phyloP scores from a whole-genome alignment of 2,329 filamentous ascomycete genomes.

The Acrodontium crateriforme region DNA sequence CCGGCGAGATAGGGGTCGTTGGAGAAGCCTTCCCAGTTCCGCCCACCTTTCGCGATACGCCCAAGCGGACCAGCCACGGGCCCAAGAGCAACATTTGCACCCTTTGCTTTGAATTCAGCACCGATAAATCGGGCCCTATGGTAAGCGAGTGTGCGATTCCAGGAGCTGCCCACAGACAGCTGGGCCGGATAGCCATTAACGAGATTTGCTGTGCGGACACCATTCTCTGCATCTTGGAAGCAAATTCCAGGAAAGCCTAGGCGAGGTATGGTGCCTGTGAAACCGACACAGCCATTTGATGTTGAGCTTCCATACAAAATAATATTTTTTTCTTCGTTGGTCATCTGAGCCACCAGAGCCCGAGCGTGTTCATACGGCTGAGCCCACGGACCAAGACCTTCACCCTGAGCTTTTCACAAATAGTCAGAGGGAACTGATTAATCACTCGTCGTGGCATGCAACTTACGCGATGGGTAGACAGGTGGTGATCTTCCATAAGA shows the following conservation, averaged over 20 bases:
- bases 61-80: conserved; percentile 51
- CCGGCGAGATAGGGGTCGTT: conserved; percentile 11
- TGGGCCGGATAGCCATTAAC: conserved; percentile 59
- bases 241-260: conserved; percentile 51
- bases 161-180: conserved; percentile 26
- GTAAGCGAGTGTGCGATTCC: conserved; percentile 42
- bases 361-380: conserved; percentile 18
- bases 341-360: conserved; percentile 20
- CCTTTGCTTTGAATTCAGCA: conserved; percentile 21
- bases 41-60: conserved; percentile 13
- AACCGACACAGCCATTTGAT: conserved; percentile 48
- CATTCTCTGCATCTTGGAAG: conserved; percentile 24
- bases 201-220: conserved; percentile 59
- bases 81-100: conserved; percentile 36
- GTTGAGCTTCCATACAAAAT: conserved; percentile 17
- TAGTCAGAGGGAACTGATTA: conserved; percentile 3
- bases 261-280: conserved; percentile 56
- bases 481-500: too few relatives aligned
- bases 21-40: conserved; percentile 19
- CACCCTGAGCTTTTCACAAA: conserved; percentile 15
- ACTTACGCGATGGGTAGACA: conserved; percentile 18
- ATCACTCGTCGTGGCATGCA: neutral
- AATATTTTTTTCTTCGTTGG: conserved; percentile 22
- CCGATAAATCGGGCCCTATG: conserved; percentile 40
- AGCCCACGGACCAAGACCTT: conserved; percentile 4